These are phyloP conservation scores for Pseudonitzschia multiseries DNA, from an alignment of 108 stramenopile genomes.

Conservation along the genomic window DNA sequence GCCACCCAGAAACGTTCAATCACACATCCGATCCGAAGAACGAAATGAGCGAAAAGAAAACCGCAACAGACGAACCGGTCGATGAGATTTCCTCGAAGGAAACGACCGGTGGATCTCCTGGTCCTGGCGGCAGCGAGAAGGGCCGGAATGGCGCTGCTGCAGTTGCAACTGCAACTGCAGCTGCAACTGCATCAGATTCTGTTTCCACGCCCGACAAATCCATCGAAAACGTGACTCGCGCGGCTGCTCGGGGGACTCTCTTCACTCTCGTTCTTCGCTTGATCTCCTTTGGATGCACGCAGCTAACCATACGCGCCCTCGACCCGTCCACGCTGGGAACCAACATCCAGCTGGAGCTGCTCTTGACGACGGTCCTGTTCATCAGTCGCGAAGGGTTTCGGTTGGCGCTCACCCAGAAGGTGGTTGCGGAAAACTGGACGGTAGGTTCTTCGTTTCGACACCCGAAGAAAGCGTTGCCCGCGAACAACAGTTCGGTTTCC, in stretches of 20 bases:
- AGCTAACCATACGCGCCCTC: constrained; percentile 68
- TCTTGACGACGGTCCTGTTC: constrained; percentile 75
- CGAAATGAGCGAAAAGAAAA: no score
- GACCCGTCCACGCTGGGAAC: constrained; percentile 74
- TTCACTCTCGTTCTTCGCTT: constrained; percentile 58
- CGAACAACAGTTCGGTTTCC: background rate
- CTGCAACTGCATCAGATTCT: background rate
- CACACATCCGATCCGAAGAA: no score
- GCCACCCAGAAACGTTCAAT: no score
- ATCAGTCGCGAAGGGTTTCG: constrained; percentile 90
- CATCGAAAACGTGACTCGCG: constrained; percentile 17
- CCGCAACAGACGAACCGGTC: no score
- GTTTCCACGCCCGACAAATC: background rate
- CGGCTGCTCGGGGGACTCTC: constrained; percentile 64
- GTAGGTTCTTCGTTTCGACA: constrained; percentile 5
- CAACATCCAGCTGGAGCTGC: constrained; percentile 75
- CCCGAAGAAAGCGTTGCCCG: background rate
- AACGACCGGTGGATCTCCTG: no score
- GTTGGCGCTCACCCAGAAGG: constrained; percentile 63
- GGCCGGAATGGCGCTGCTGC: no score
- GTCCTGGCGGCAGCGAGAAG: no score
- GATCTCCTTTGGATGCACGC: constrained; percentile 70
- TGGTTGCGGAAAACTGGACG: constrained; percentile 24
- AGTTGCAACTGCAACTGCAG: no score
- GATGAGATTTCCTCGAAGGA: no score